Evolutionary conservation across 75 land plant genomes (phyloP), one percentile per base, ranked within the genome.

Genomic region (Sequoia sempervirens): DNA sequence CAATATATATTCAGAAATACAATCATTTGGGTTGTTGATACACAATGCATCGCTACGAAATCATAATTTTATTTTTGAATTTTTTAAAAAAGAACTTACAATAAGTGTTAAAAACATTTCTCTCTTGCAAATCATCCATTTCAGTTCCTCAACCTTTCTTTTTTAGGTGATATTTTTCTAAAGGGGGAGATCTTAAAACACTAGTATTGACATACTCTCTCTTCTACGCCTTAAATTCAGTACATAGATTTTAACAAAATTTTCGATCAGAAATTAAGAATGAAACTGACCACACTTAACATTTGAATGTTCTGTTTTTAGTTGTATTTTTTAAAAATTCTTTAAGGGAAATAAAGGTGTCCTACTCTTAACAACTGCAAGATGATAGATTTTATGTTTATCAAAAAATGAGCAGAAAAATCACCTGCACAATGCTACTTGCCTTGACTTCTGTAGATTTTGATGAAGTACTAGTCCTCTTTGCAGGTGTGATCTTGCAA

Each of bases 391-490:
- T 43, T 47, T 82, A 70, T 40, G 30, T 46, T 47, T 61, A 30
- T 45, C 32, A 50, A 75, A 23, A 54, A 58, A 72, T 43, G 80
- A 78, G 46, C 46, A 64, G 20, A 86, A 80, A 80, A 28, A 20
- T 37, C 79, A 90, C 90, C 91, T 89, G 86, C 56, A 90, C 80
- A 66, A 80, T 58, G 43, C 79, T 80, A 52, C 83, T 74, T 32
- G 88, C 93, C 92, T 95, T 93, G 78, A 93, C 92, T 91, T 96
- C 92, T 47, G 90, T 90, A 81, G 78, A 82, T 56, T 84, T 89
- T 41, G 82, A 89, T 56, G 81, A 83, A 61, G 87, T 79, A n/a
- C 1, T 52, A 18, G 52, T 88, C 84, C 85, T 85, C 85, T 90
- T 93, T 41, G 53, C 43, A 76, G 83, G 69, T 46, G 87, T n/a